phyloP scores from a whole-genome alignment of 2,329 filamentous ascomycete species.

The Aspergillus glaucus region DNA sequence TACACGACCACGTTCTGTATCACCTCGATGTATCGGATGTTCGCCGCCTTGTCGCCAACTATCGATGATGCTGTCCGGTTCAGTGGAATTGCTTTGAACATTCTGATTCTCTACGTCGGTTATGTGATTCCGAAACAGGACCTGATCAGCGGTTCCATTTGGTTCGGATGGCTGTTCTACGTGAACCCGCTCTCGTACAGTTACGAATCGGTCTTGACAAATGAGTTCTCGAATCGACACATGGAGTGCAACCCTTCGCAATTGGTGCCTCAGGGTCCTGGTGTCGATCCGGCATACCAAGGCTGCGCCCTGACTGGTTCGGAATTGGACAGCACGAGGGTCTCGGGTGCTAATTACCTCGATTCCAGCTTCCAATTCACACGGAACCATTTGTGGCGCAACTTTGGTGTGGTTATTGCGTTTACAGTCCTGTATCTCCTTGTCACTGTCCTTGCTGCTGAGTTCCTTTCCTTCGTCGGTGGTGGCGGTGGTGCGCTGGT shows the following conservation, averaged over 20 bases:
- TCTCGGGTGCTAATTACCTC: conserved; percentile 53
- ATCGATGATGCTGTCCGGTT: conserved; percentile 63
- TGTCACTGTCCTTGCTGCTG: conserved; percentile 64
- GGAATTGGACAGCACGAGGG: conserved; percentile 42
- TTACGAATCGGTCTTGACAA: conserved; percentile 62
- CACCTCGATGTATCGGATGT: conserved; percentile 60
- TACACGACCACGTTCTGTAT: conserved; percentile 58
- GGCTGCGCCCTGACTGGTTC: conserved; percentile 60
- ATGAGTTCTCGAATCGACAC: conserved; percentile 54
- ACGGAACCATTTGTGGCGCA: conserved; percentile 58
- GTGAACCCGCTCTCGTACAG: conserved; percentile 53
- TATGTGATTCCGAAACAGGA: conserved; percentile 60
- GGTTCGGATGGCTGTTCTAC: conserved; percentile 60
- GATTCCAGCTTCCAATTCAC: conserved; percentile 51
- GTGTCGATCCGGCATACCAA: conserved; percentile 51
- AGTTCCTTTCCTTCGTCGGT: conserved; percentile 58
- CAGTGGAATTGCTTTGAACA: conserved; percentile 54
- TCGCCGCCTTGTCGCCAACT: conserved; percentile 57
- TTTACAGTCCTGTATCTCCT: conserved; percentile 69
- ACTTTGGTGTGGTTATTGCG: conserved; percentile 71
- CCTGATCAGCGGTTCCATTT: conserved; percentile 54
- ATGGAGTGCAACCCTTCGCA: conserved; percentile 56
- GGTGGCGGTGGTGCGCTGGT: conserved; percentile 62
- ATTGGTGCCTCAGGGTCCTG: conserved; percentile 55
- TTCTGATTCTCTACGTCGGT: conserved; percentile 58